Evolutionary conservation across 164 flowering plant genomes (phyloP).

Genomic region (Paratinospora sagittata): DNA sequence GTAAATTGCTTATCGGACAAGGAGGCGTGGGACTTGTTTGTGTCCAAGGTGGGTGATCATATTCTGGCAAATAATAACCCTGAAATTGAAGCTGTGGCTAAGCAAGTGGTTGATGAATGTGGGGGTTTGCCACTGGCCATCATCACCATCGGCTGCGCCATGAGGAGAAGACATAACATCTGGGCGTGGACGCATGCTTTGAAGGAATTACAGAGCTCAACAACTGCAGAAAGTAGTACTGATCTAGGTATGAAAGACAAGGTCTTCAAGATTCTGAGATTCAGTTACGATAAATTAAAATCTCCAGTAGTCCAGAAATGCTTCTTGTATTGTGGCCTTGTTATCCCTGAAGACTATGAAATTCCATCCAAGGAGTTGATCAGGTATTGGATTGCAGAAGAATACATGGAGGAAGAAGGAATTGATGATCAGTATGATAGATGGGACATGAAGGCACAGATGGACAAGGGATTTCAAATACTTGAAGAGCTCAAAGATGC

Average conservation of each 20-base stretch:
- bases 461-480: constrained; percentile 17
- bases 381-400: constrained; percentile 23
- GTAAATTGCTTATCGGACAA: constrained; percentile 9
- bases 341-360: constrained; percentile 19
- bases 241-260: neutral
- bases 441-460: constrained; percentile 3
- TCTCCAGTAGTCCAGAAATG: constrained; percentile 5
- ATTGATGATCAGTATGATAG: neutral
- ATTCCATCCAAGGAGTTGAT: constrained; percentile 16
- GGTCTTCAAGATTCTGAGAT: constrained; percentile 12
- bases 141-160: constrained; percentile 11
- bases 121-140: constrained; percentile 25
- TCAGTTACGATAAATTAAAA: constrained; percentile 16
- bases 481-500: constrained; percentile 17
- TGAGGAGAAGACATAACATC: constrained; percentile 12
- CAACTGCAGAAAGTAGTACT: neutral
- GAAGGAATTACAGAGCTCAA: constrained; percentile 8
- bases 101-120: constrained; percentile 12
- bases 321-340: constrained; percentile 21
- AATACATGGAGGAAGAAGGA: constrained; percentile 12
- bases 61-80: neutral
- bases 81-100: constrained; percentile 5
- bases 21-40: constrained; percentile 20
- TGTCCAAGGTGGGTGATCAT: constrained; percentile 9
- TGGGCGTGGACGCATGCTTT: constrained; percentile 23